Conservation (phyloP, 2,329 filamentous ascomycete species). For the Trichoderma sp. region DNA sequence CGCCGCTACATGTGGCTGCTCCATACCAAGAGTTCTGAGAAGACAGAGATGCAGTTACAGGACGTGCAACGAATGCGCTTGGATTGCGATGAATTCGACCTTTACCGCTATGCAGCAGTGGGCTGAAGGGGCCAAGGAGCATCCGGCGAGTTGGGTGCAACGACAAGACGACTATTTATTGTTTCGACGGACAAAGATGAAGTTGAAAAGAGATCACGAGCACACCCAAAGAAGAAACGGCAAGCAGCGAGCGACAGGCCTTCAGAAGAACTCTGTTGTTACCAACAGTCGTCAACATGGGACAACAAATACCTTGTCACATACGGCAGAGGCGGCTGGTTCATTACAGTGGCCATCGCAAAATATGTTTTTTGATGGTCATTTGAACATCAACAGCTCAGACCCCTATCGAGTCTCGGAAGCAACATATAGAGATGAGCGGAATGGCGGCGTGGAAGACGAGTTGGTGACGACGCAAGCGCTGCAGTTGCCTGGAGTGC, state of each 20-base stretch:
- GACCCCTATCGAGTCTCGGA: not conserved
- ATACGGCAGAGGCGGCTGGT: not conserved
- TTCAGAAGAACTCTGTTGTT: not conserved
- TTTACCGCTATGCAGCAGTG: conserved; percentile 4
- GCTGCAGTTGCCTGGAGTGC: not conserved
- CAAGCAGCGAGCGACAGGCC: not conserved
- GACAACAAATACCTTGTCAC: not conserved
- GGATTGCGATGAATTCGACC: not conserved
- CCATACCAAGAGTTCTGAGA: conserved; percentile 3
- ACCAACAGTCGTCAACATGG: not conserved
- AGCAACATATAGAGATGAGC: not conserved
- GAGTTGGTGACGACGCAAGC: not conserved
- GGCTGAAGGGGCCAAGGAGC: not conserved
- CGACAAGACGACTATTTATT: not conserved
- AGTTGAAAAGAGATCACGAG: not conserved
- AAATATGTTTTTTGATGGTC: too few species aligned
- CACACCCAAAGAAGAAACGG: not conserved
- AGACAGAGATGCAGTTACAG: conserved; percentile 11
- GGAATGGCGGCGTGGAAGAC: not conserved
- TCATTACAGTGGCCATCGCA: not conserved
- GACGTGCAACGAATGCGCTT: not conserved
- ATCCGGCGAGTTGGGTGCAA: not conserved
- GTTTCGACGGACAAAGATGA: conserved; percentile 14
- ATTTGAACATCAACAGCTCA: not conserved
- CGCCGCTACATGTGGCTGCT: conserved; percentile 4